These are phyloP conservation scores for Erysimum pusillum DNA, from an alignment of 441 rosid genomes.

Conservation along the genomic window DNA sequence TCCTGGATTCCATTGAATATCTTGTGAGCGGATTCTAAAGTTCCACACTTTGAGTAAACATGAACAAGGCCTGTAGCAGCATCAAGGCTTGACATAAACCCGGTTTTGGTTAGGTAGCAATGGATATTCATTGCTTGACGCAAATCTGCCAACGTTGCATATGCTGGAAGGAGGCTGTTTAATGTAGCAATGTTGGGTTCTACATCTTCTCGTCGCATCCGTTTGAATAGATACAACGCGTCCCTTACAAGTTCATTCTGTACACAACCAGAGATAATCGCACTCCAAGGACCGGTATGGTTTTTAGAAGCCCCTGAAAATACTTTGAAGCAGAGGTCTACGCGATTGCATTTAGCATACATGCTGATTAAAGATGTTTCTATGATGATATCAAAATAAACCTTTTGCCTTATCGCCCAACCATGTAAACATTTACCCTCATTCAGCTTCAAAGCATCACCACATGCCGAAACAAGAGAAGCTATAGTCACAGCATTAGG, in stretches of 20 bases:
- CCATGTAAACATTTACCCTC: constrained; percentile 66
- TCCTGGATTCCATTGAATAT: constrained; percentile 58
- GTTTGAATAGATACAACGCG: constrained; percentile 58
- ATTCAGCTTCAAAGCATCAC: constrained; percentile 50
- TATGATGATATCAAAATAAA: constrained; percentile 48
- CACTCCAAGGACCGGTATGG: constrained; percentile 69
- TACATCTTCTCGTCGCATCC: constrained; percentile 56
- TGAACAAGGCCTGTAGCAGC: constrained; percentile 62
- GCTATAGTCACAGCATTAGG: constrained; percentile 66
- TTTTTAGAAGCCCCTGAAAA: constrained; percentile 56
- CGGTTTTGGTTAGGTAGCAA: constrained; percentile 59
- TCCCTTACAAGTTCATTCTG: constrained; percentile 55
- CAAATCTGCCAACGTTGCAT: constrained; percentile 60
- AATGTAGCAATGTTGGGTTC: constrained; percentile 61
- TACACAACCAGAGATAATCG: constrained; percentile 59
- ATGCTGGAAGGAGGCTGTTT: constrained; percentile 73
- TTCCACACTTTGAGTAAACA: constrained; percentile 65
- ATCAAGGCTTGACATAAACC: constrained; percentile 55
- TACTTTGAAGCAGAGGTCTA: constrained; percentile 57
- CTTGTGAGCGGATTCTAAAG: constrained; percentile 60
- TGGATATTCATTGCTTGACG: constrained; percentile 62
- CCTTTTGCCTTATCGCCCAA: constrained; percentile 61
- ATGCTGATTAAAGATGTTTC: constrained; percentile 73
- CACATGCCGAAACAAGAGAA: constrained; percentile 68
- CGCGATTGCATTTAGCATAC: constrained; percentile 67